Percentiles rank a stretch among this genome's conserved stretches.
phyloP scores from a whole-genome alignment of 768 basidiomycete genomes.

The Leccinum obscurum region DNA sequence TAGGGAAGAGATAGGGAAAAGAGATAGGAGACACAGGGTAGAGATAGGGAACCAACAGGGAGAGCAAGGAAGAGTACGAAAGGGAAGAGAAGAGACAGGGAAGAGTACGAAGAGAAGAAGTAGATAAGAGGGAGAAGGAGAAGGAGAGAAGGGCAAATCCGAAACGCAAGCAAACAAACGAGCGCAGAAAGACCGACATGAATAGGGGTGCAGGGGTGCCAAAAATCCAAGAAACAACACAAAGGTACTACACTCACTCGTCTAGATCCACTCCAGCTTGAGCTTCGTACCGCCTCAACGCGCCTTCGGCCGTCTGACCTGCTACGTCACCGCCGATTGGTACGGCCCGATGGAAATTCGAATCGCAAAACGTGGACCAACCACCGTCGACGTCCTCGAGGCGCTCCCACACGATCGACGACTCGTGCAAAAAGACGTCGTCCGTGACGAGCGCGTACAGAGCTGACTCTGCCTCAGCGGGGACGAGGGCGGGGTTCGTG shows the following conservation, averaged over 20 bases:
- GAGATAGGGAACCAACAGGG: not conserved
- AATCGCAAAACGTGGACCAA: too few relatives aligned
- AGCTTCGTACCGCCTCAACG: too few relatives aligned
- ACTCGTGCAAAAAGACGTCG: not conserved
- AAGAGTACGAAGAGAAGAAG: not conserved
- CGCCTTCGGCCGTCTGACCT: too few relatives aligned
- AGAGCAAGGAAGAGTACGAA: not conserved
- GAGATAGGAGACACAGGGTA: not conserved
- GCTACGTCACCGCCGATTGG: too few relatives aligned
- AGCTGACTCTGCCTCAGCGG: conserved; percentile 33
- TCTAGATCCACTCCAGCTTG: conserved; percentile 49
- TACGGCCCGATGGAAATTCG: too few relatives aligned
- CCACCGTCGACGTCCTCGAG: too few relatives aligned
- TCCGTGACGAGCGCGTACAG: conserved; percentile 88
- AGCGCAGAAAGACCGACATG: not conserved
- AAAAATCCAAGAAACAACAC: conserved; percentile 26
- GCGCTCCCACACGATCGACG: too few relatives aligned
- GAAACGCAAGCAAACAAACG: not conserved
- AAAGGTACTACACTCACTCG: conserved; percentile 46
- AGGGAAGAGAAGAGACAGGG: not conserved
- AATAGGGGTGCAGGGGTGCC: not conserved
- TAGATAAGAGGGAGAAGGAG: not conserved
- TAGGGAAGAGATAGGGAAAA: too few relatives aligned
- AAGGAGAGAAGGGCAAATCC: not conserved
- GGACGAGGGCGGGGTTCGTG: conserved; percentile 10